These are phyloP conservation scores for Citrus medica DNA, from an alignment of 345 rosid genomes.

Conservation along the genomic window DNA sequence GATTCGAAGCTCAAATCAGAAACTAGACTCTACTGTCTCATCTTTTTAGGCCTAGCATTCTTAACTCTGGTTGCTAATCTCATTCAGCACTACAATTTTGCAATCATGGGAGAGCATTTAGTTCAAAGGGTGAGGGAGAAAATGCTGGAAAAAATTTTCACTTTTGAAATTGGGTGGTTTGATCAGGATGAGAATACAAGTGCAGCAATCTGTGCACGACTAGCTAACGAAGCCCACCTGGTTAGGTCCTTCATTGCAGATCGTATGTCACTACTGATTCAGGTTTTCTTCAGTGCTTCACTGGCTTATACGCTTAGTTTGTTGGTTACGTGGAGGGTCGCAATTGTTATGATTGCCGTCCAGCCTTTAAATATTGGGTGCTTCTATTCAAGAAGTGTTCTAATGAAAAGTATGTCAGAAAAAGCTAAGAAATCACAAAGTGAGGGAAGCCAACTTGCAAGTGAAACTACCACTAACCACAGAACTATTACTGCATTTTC, in stretches of 20 bases:
- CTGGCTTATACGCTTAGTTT: conserved; percentile 30
- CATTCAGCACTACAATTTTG: conserved; percentile 50
- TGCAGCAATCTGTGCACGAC: conserved; percentile 39
- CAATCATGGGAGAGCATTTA: conserved; percentile 42
- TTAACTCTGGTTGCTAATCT: conserved; percentile 33
- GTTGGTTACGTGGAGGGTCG: conserved; percentile 39
- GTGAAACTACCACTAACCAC: conserved; percentile 46
- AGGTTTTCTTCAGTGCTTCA: conserved; percentile 35
- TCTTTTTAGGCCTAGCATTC: conserved; percentile 35
- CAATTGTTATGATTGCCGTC: conserved; percentile 40
- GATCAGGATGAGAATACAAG: conserved; percentile 49
- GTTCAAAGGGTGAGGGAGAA: conserved; percentile 38
- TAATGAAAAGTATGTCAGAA: conserved; percentile 49
- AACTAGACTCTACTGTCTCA: conserved; percentile 29
- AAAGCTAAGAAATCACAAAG: conserved; percentile 37
- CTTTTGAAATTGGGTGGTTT: conserved; percentile 52
- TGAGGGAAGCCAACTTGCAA: conserved; percentile 46
- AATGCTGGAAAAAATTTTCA: conserved; percentile 31
- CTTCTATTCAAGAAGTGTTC: conserved; percentile 36
- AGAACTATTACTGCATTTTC: conserved; percentile 53
- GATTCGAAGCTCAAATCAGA: conserved; percentile 30
- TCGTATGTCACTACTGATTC: conserved; percentile 38
- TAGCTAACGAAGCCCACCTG: conserved; percentile 38
- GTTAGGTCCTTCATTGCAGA: conserved; percentile 43
- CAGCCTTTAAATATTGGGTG: conserved; percentile 46